Evolutionary conservation across 2,329 filamentous ascomycete genomes (phyloP), one percentile per base, ranked within the genome.

Genomic region (Byssoonygena ceratinophila): DNA sequence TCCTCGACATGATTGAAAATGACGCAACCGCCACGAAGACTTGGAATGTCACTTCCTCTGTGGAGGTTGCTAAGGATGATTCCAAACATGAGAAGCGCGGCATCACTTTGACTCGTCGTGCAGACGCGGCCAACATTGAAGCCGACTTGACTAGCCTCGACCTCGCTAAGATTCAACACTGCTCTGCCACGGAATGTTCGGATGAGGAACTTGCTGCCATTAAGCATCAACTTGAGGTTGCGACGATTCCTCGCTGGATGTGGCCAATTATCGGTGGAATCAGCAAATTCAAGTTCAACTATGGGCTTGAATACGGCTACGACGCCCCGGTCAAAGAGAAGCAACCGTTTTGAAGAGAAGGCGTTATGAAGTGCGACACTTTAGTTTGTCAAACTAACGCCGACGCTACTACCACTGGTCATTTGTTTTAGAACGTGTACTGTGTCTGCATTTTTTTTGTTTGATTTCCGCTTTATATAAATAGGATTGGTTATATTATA

Each of bases 221-320:
- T 14, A 46, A 51, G 22, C 27, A 53, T 14, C 41, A 50, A 20
- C 27, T 58, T 4, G 37, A 46, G n/a, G 29, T 44, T 20, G 41
- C 49, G 7, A 54, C 40, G 5, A 45, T 54, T 14, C 48, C 51
- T 4, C 14, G 3, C 6, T 48, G 25, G 52, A 32, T 54, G 8
- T 54, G 52, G 49, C 46, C 52, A 20, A 51, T 51, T 20, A 25
- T 51, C 18, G 52, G 52, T n/a, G 16, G 34, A n/a, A 37, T 53
- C 4, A 34, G 43, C 22, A 39, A 36, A n/a, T 37, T 55, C 36
- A 53, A 57, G 40, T 55, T 57, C 27, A 51, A 41, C 36, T 57
- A 53, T 23, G 44, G 51, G 14, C 45, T 57, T 31, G 53, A 57
- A 4, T 40, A 45, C 25, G 39, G n/a, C n/a, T n/a, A n/a, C n/a